Evolutionary conservation across 352 stramenopile genomes (phyloP).

Genomic region (Elongisporangium anandrum): DNA sequence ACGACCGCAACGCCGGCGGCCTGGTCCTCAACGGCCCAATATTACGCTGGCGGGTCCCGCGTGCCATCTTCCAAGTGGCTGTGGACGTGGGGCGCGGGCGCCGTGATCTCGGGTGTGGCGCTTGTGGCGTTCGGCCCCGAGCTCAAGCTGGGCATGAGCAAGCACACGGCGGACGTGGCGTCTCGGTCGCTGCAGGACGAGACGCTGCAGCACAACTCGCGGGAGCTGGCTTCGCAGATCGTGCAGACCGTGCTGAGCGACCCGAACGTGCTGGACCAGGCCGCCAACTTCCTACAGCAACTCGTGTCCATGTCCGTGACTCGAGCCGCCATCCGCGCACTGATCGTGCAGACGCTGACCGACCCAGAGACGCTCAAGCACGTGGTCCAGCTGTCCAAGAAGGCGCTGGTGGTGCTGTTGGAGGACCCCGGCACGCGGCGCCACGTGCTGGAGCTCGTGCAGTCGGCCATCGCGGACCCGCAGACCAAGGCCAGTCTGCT

Average conservation of each 20-base stretch:
- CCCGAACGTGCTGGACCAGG: conserved; percentile 77
- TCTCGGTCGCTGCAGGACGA: conserved; percentile 82
- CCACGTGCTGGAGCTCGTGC: conserved; percentile 53
- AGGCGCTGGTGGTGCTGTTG: conserved; percentile 35
- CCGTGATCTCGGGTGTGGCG: conserved; percentile 32
- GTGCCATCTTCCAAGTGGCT: conserved; percentile 20
- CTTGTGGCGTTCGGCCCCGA: conserved; percentile 74
- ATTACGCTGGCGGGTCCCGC: not conserved
- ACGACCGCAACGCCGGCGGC: not conserved
- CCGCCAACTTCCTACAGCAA: conserved; percentile 72
- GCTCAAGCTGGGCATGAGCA: conserved; percentile 75
- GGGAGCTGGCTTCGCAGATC: conserved; percentile 78
- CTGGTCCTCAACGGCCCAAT: not conserved
- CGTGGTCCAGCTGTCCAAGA: conserved; percentile 43
- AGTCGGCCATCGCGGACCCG: conserved; percentile 40
- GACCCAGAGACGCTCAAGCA: conserved; percentile 51
- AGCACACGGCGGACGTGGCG: conserved; percentile 79
- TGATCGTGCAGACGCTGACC: conserved; percentile 60
- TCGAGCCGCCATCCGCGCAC: conserved; percentile 34
- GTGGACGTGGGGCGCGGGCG: conserved; percentile 49
- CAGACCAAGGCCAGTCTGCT: conserved; percentile 42
- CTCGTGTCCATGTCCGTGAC: conserved; percentile 69
- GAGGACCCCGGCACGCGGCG: conserved; percentile 53
- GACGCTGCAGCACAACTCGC: conserved; percentile 66
- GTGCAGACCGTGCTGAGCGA: conserved; percentile 86